Conservation (phyloP, 805 yeast species). For the Starmera caribaea region DNA sequence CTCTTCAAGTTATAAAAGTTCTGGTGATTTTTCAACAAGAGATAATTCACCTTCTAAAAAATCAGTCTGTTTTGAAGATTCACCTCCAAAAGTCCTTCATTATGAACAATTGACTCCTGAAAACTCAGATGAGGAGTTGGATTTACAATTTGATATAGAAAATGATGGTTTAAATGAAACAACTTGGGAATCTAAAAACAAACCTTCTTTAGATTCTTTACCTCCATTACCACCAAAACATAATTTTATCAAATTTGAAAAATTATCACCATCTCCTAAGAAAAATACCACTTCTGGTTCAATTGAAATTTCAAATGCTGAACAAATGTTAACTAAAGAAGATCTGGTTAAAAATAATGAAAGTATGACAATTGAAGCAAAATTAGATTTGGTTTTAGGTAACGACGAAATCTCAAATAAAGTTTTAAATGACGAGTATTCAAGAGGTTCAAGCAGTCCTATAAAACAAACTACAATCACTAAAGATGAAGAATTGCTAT, state of each 20-base stretch:
- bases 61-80: constrained; percentile 27
- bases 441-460: constrained; percentile 16
- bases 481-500: constrained; percentile 15
- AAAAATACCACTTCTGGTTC: constrained; percentile 16
- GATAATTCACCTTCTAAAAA: constrained; percentile 25
- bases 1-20: constrained; percentile 7
- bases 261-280: constrained; percentile 12
- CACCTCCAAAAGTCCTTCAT: constrained; percentile 29
- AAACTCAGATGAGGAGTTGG: constrained; percentile 15
- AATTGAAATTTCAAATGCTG: constrained; percentile 20
- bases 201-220: constrained; percentile 20
- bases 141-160: constrained; percentile 14
- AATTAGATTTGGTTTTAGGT: constrained; percentile 32
- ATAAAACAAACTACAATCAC: constrained; percentile 6
- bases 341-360: constrained; percentile 15
- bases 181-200: constrained; percentile 13
- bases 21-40: constrained; percentile 4
- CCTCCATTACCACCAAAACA: constrained; percentile 25
- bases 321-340: constrained; percentile 9
- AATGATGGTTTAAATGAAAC: constrained; percentile 3
- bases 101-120: constrained; percentile 21
- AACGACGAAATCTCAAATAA: constrained; percentile 12
- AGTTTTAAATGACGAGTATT: constrained; percentile 15
- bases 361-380: constrained; percentile 31
- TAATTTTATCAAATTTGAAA: neutral